Evolutionary conservation across 1,284 basidiomycete genomes (phyloP), one percentile per base, ranked within the genome.

Genomic region (Agaricales sp.): DNA sequence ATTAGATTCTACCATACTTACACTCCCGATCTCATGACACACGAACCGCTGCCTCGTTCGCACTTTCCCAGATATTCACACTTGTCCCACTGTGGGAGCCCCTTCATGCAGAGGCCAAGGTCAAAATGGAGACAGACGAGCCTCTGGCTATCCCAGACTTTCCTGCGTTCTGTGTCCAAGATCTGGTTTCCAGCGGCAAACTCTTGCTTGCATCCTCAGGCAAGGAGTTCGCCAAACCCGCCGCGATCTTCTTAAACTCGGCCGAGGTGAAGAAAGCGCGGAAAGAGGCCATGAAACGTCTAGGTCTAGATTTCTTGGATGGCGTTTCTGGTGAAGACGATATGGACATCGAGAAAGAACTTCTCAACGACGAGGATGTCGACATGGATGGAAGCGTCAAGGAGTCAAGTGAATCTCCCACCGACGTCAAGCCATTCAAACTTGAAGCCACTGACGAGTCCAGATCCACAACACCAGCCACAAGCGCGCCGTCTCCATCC

Each of bases 11-110:
- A 30, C 92, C 92, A 4, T 91, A 78, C 61, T 70, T 95, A 3
- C 87, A 92, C 60, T 93, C 90, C 43, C 89, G 86, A 67, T 89
- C 83, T 35, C 82, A 82, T 58, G 92, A 96, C 54, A 92, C 92
- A 1, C 79, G 92, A 49, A 78, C 80, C 1, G 87, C 92, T 1
- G 89, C 91, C 2, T 88, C 89, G 0, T 77, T 80, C 48, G 89
- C 92, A 1, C 74, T 95, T 46, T 91, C 87, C 0, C 84, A 90
- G 55, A 92, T 95, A 54, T 92, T 87, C 59, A 73, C 81, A 11
- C 77, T 89, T 14, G 83, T 90, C 3, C 91, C 92, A 1, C 67
- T 89, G 14, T 95, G 92, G 92, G 70, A 74, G 54, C 88, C 90
- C 14, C 65, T 60, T 46, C 56, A 20, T 50, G 58, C 61, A 59